Conservation (phyloP, 176 grass and related monocot species). For the Phoenix dactylifera region DNA sequence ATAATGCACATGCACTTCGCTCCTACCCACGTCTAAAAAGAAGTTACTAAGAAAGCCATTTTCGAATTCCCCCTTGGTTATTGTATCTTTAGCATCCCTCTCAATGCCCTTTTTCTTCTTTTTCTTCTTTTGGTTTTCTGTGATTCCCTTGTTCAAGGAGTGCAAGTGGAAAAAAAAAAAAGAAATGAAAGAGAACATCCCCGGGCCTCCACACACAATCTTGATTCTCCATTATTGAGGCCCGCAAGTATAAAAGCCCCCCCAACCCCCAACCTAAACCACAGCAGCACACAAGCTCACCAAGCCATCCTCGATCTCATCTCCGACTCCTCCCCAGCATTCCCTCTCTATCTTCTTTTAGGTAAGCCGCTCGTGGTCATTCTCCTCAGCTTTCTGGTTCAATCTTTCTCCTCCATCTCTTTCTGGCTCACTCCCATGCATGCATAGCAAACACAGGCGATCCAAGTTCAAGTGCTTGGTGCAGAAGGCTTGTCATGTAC, state of each 20-base stretch:
- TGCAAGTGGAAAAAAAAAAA: slow-evolving; percentile 33
- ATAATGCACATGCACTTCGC: slow-evolving; percentile 43
- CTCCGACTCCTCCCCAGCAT: too few relatives aligned
- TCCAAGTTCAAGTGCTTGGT: too few relatives aligned
- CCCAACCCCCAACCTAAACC: neutral
- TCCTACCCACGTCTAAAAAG: slow-evolving; percentile 70
- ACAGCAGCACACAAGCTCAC: neutral
- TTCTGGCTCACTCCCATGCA: too few relatives aligned
- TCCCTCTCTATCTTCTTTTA: too few relatives aligned
- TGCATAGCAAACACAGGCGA: too few relatives aligned
- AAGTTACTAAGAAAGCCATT: slow-evolving; percentile 57
- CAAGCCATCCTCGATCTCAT: too few relatives aligned
- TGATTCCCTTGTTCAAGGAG: slow-evolving; percentile 60
- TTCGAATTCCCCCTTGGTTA: slow-evolving; percentile 74
- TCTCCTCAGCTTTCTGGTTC: too few relatives aligned
- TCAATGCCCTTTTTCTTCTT: slow-evolving; percentile 77
- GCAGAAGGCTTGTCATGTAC: too few relatives aligned
- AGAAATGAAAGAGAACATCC: slow-evolving; percentile 29
- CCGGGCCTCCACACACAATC: slow-evolving; percentile 19
- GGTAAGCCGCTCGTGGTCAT: too few relatives aligned
- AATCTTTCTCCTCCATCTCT: too few relatives aligned
- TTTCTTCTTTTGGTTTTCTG: slow-evolving; percentile 75
- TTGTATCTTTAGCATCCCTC: slow-evolving; percentile 35
- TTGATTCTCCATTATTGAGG: neutral
- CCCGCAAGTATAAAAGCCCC: slow-evolving; percentile 15